A percentile compares a stretch with the other conserved stretches of the same genome.
These are phyloP conservation scores for Nannochloris sp. DNA, from an alignment of 139 green algal species.

Conservation along the genomic window DNA sequence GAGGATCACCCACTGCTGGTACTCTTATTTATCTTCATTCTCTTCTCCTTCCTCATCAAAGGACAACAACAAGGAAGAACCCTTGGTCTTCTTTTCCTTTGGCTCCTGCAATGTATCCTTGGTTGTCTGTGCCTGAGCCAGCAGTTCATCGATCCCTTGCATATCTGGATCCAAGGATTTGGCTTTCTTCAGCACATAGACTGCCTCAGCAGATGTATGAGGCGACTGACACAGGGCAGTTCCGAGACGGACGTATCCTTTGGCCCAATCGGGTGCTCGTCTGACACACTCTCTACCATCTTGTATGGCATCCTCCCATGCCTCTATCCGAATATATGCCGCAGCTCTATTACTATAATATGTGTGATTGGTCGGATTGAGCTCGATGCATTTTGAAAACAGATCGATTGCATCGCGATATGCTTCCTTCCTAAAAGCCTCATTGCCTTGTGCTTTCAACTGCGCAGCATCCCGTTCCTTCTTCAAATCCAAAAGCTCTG, in stretches of 20 bases:
- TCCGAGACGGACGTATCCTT: constrained; percentile 36
- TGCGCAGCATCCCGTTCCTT: constrained; percentile 34
- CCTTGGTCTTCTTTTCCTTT: too few species aligned
- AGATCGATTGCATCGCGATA: constrained; percentile 45
- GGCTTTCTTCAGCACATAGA: neutral
- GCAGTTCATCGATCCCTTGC: neutral
- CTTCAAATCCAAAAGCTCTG: constrained; percentile 24
- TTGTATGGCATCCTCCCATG: constrained; percentile 38
- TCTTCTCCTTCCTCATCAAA: too few species aligned
- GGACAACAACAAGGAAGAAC: too few species aligned
- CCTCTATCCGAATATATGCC: constrained; percentile 31
- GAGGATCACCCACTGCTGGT: too few species aligned
- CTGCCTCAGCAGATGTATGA: constrained; percentile 14
- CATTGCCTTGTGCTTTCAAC: constrained; percentile 67
- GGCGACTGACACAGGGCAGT: constrained; percentile 17
- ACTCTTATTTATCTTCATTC: too few species aligned
- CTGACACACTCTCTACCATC: constrained; percentile 37
- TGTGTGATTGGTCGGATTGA: constrained; percentile 61
- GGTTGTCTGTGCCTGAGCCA: neutral
- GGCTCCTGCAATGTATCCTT: neutral
- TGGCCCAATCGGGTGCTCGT: constrained; percentile 38
- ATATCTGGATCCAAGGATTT: neutral
- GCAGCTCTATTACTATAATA: constrained; percentile 76
- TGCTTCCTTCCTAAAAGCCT: constrained; percentile 42
- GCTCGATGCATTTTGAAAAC: constrained; percentile 66